phyloP scores from a whole-genome alignment of 176 grass and related monocot species.

The Oropetium thomaeum region DNA sequence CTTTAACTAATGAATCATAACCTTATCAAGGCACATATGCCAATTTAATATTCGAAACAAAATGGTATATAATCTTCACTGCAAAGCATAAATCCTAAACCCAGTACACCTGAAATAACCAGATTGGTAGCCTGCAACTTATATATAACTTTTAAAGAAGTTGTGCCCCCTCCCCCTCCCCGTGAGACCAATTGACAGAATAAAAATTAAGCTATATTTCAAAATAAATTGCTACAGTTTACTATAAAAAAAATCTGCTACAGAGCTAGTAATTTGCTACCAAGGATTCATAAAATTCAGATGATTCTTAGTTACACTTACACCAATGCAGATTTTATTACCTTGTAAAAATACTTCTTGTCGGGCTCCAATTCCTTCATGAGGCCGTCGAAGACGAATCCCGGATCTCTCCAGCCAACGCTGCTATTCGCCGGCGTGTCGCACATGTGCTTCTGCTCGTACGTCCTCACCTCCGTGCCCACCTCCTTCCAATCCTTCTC shows the following conservation, averaged over 20 bases:
- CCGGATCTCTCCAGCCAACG: conserved; percentile 91
- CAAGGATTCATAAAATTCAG: background rate
- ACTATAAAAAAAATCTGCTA: background rate
- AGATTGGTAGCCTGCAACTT: background rate
- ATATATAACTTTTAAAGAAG: background rate
- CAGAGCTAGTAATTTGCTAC: background rate
- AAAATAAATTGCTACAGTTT: background rate
- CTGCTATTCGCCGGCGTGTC: conserved; percentile 62
- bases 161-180: background rate
- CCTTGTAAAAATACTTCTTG: conserved; percentile 90
- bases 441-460: conserved; percentile 91
- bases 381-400: conserved; percentile 87
- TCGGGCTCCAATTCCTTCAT: conserved; percentile 67
- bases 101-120: background rate
- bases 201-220: background rate
- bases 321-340: conserved; percentile 39
- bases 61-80: background rate
- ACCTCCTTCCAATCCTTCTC: conserved; percentile 42
- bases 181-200: background rate
- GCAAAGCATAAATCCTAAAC: background rate
- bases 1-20: background rate
- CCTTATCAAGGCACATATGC: background rate
- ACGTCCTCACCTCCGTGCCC: conserved; percentile 62
- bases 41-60: background rate
- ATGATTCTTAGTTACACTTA: background rate